Base-by-base conservation (phyloP, 2,329 filamentous ascomycete genomes). In the Fusarium neocosmosporiellum region DNA sequence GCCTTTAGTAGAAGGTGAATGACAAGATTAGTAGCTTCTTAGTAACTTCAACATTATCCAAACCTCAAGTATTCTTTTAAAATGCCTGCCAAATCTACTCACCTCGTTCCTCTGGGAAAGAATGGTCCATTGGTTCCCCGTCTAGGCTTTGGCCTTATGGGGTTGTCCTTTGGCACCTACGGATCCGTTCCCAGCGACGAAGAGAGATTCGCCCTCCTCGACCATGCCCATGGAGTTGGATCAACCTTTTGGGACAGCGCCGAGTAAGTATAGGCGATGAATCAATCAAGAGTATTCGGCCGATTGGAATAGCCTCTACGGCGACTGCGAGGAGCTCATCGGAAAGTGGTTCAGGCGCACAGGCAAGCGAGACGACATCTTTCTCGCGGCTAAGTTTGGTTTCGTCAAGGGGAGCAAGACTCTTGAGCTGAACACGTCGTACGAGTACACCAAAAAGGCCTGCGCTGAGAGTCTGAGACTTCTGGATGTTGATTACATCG, bases 141-240 rank as follows among this genome's bases (percentile, higher is more conserved):
- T 10, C 71, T 88, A 1, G 88, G 88, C 7, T 84, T 88, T 24
- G 88, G 88, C 13, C 78, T 84, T 11, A 89, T 90, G 86, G 86
- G 86, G 2, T 64, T 83, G 3, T 71, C 63, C 22, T 46, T 46
- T 22, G 43, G 27, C 4, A 63, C 59, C 31, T 76, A 76, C 46
- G 73, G 73, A n/a, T 34, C 63, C 20, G 80, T 78, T 2, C 75
- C 81, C 53, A 77, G 84, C 2, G 86, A 88, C 36, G 77, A 81
- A 7, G 86, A 88, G 69, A 84, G 86, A 14, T 82, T 88, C 50
- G 80, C 80, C 2, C 65, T 89, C 7, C 83, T 89, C 29, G 86
- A 88, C 74, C 82, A 81, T 22, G 82, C 83, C 11, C 83, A 84
- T 73, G 84, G 85, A 39, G 62, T 84, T 2, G 87, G 87, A 34